Conservation (phyloP, 1,284 basidiomycete genomes). For the Ganoderma multipileum region DNA sequence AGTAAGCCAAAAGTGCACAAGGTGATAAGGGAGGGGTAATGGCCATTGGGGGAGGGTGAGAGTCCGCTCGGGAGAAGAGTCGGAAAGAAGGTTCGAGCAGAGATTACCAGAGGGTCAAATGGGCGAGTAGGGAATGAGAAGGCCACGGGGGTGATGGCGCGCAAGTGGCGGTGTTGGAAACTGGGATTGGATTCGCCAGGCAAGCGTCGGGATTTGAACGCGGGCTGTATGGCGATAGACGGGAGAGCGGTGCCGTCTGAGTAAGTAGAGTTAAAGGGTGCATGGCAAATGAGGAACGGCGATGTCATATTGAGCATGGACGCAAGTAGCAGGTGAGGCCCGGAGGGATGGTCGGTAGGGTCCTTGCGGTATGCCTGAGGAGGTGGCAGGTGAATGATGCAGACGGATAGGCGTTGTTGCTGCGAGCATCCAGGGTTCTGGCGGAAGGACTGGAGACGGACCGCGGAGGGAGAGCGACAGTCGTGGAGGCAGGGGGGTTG, state of each 20-base stretch:
- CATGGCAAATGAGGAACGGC: constrained; percentile 1
- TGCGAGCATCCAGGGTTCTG: constrained; percentile 1
- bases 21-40: constrained; percentile 4
- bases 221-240: constrained; percentile 1
- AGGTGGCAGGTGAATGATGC: background rate
- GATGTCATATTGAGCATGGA: constrained; percentile 4
- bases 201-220: constrained; percentile 10
- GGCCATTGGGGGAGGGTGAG: constrained; percentile 1
- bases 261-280: constrained; percentile 13
- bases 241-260: background rate
- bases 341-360: background rate
- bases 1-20: background rate
- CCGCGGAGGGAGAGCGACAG: background rate
- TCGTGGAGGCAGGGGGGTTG: background rate
- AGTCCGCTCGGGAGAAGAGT: constrained; percentile 4
- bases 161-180: constrained; percentile 4
- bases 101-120: background rate
- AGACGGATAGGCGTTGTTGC: background rate
- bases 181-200: background rate
- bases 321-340: background rate
- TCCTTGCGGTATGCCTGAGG: background rate
- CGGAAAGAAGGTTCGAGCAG: constrained; percentile 1
- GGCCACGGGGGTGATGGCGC: background rate
- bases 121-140: background rate
- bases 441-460: background rate